These are phyloP conservation scores for Acanthamoeba healyi DNA, from an alignment of 208 protist genomes.

Conservation along the genomic window DNA sequence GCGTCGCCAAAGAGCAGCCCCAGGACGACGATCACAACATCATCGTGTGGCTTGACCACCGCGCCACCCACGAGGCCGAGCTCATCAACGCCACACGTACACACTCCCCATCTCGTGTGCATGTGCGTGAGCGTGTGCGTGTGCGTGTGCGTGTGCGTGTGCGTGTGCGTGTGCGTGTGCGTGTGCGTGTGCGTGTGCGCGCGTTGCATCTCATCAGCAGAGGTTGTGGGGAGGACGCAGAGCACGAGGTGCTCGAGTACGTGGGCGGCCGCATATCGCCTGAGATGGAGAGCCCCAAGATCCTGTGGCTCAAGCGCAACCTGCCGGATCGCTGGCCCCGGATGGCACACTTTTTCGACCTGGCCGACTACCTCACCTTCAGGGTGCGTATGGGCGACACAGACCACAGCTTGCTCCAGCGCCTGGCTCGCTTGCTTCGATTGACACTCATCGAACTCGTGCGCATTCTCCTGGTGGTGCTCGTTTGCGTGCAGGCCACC, in stretches of 20 bases:
- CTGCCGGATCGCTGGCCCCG: neutral
- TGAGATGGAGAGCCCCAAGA: slow-evolving; percentile 36
- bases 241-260: slow-evolving; percentile 21
- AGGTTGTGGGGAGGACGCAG: too few species aligned
- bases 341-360: slow-evolving; percentile 41
- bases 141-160: too few species aligned
- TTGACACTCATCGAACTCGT: too few species aligned
- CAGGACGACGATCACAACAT: neutral
- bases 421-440: neutral
- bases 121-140: too few species aligned
- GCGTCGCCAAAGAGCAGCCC: neutral
- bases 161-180: too few species aligned
- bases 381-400: neutral
- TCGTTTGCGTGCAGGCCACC: neutral
- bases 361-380: slow-evolving; percentile 67
- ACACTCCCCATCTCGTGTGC: too few species aligned
- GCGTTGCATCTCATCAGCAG: too few species aligned
- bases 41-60: slow-evolving; percentile 60
- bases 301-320: slow-evolving; percentile 52
- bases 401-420: neutral
- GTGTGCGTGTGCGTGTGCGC: too few species aligned
- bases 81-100: slow-evolving; percentile 38
- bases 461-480: neutral
- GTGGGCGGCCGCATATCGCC: neutral
- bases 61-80: neutral